Evolutionary conservation across 208 protist genomes (phyloP), one percentile per base, ranked within the genome.

Genomic region (Porcisia deanei): DNA sequence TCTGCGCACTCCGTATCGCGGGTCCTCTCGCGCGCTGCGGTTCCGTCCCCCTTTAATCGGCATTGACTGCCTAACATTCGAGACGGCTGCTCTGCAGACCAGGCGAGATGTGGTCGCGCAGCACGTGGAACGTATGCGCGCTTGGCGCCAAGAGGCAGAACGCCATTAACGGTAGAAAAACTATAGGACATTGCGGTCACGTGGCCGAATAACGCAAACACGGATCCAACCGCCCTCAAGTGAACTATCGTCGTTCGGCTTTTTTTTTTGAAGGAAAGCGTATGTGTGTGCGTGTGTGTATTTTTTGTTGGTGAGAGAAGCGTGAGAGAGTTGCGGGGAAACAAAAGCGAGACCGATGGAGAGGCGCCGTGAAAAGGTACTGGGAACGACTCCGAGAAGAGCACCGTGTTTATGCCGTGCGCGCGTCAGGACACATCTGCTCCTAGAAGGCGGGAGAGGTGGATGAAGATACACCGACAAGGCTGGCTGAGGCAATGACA

Each of bases 81-180:
- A 6, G 73, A 9, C 0, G 70, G 1, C 2, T 64, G 16, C 18
- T 45, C 67, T 39, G 60, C 5, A 39, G 75, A 80, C 70, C 88
- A 86, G 41, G 73, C 82, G 20, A 93, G 58, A 69, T 93, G 91
- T 25, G 84, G 83, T 20, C 81, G 80, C 63, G 83, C 72, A 9
- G 84, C 85, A 20, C 82, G 76, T 4, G 87, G 85, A 57, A 92
- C 59, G 70, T 88, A 87, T 58, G 76, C 76, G 7, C 88, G 83
- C 71, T 75, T 77, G 34, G 66, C 14, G 30, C 73, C 75, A 16
- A 76, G 77, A 9, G 79, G 82, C n/a, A 88, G 76, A 16, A 83
- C 78, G 53, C 66, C 65, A 20, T 47, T 77, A 10, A 83, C 73
- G 9, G 78, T 76, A 63, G 82, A 85, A 45, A 85, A 86, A 76